Evolutionary conservation across 805 yeast species (phyloP), one percentile per base, ranked within the genome.

Genomic region (Lachancea quebecensis): DNA sequence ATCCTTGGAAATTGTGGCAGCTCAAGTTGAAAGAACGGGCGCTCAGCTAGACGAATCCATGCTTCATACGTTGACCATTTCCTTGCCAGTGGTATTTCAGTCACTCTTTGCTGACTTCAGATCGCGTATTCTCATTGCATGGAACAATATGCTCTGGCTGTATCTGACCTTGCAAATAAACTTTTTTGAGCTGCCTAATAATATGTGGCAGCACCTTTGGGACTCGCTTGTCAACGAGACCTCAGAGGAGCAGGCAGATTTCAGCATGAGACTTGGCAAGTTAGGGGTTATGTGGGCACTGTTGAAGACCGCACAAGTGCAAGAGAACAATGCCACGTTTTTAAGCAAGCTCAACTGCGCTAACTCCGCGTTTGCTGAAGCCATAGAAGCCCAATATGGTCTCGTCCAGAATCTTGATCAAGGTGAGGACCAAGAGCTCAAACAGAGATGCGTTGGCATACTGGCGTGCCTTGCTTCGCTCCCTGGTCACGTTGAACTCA

Each of bases 101-200:
- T 71, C 71, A 34, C 62, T 77, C 41, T 71, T 65, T 49, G 66
- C 70, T n/a, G 70, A 73, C 37, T 74, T 81, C 48, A 65, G 74
- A 25, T 69, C 77, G 25, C 78, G 84, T 52, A 71, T 79, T 6
- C 65, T 86, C 40, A 72, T 78, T 11, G 80, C 85, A 8, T 71
- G 88, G 59, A 88, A 86, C 64, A 90, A 90, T 57, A 60, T 83
- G 43, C 60, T 77, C 35, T 82, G 90, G 89, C 51, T 57, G 37
- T 59, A 38, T 33, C 39, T 52, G 14, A 53, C 61, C 6, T 40
- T 49, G 49, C 60, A 51, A n/a, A 47, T 60, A 27, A 61, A 58
- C 28, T 48, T 64, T 10, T 51, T 59, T 9, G 56, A 63, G 30
- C 40, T 54, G 17, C 37, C 45, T 16, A 45, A 49, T 15, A 49